These are phyloP conservation scores for Paramecium tetraurelia DNA, from an alignment of 73 alveolate species.

Conservation along the genomic window DNA sequence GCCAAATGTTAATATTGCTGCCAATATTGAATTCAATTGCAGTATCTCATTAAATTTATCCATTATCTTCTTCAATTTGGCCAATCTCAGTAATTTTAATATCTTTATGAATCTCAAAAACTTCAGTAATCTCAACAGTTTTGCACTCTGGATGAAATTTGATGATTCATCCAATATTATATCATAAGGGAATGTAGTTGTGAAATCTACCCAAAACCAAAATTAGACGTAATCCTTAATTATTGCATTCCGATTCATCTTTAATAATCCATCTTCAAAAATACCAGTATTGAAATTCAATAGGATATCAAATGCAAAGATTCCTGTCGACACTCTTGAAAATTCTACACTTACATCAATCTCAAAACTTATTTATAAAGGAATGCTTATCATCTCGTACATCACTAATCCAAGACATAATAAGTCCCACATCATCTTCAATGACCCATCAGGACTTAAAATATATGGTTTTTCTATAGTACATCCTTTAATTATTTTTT, in stretches of 20 bases:
- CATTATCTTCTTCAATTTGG: conserved; percentile 73
- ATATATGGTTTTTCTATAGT: conserved; percentile 24
- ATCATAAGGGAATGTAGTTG: conserved; percentile 74
- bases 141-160: conserved; percentile 44
- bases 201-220: conserved; percentile 77
- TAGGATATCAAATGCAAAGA: conserved; percentile 49
- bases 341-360: neutral
- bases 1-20: neutral
- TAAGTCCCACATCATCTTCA: conserved; percentile 74
- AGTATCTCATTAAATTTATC: conserved; percentile 70
- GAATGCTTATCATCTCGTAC: neutral
- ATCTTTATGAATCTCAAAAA: conserved; percentile 74
- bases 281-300: conserved; percentile 71
- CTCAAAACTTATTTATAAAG: conserved; percentile 13
- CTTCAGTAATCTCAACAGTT: conserved; percentile 64
- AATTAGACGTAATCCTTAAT: conserved; percentile 62
- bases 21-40: conserved; percentile 46
- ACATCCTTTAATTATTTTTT: neutral
- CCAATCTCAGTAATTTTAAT: conserved; percentile 67
- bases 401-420: neutral
- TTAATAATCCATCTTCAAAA: conserved; percentile 72
- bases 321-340: neutral
- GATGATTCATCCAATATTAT: conserved; percentile 50
- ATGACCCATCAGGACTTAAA: conserved; percentile 64
- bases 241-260: conserved; percentile 47